phyloP scores from a whole-genome alignment of 257 asterid genomes.

The Eucommia ulmoides region DNA sequence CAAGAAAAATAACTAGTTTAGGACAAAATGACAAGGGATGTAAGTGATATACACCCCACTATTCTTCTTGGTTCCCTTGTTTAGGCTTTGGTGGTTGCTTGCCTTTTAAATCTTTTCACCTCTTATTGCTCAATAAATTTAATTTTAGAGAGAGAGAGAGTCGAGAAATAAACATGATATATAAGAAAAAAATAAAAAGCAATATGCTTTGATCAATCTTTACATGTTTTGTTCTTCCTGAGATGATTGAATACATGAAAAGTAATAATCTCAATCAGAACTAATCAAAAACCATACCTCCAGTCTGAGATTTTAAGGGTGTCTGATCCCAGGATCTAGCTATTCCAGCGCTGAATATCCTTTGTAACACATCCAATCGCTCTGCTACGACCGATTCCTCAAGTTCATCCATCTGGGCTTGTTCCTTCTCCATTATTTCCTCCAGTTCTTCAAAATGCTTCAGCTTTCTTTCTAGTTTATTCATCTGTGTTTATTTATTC shows the following conservation, averaged over 20 bases:
- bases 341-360: constrained; percentile 32
- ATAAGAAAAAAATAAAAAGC: no score
- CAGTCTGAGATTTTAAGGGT: constrained; percentile 19
- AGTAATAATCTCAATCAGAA: background rate
- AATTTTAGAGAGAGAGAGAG: no score
- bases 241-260: background rate
- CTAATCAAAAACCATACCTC: constrained; percentile 11
- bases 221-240: no score
- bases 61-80: no score
- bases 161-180: no score
- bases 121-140: no score
- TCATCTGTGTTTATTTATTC: constrained; percentile 25
- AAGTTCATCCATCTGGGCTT: constrained; percentile 31
- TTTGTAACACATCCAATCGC: constrained; percentile 38
- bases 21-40: no score
- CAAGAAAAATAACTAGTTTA: no score
- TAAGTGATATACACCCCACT: no score
- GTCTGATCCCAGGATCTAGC: constrained; percentile 35
- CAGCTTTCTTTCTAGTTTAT: constrained; percentile 52
- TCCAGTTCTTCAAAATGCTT: constrained; percentile 48
- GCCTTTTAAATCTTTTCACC: no score
- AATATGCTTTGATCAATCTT: no score
- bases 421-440: constrained; percentile 50
- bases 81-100: no score
- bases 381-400: constrained; percentile 47